Evolutionary conservation across 2,329 filamentous ascomycete genomes (phyloP).

Genomic region (Colletotrichum cuscutae): DNA sequence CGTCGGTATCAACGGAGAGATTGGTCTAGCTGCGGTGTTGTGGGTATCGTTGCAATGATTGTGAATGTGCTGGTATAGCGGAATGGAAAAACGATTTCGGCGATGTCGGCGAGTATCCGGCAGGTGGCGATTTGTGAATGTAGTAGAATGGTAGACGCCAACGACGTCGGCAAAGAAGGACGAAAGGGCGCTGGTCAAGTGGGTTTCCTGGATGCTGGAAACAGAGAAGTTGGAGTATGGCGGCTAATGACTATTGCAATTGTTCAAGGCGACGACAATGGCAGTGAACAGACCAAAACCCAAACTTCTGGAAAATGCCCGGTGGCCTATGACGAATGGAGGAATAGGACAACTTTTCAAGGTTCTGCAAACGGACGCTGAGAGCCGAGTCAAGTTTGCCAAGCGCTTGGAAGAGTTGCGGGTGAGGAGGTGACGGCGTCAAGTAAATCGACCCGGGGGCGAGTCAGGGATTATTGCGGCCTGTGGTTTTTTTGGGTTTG

Average conservation of each 20-base stretch:
- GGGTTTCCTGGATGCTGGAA: neutral
- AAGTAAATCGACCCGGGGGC: conserved; percentile 28
- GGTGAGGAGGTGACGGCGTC: conserved; percentile 31
- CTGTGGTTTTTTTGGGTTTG: conserved; percentile 3
- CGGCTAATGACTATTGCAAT: neutral
- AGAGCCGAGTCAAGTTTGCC: conserved; percentile 15
- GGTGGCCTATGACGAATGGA: conserved; percentile 26
- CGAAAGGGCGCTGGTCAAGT: neutral
- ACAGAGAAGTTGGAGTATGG: neutral
- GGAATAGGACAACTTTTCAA: conserved; percentile 19
- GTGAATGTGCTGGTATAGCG: neutral
- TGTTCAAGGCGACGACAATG: conserved; percentile 27
- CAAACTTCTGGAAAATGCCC: conserved; percentile 13
- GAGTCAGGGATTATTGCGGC: conserved; percentile 20
- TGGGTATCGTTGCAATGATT: neutral
- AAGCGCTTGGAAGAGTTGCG: conserved; percentile 16
- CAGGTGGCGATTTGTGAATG: conserved; percentile 7
- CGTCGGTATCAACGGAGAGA: neutral
- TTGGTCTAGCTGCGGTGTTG: conserved; percentile 1
- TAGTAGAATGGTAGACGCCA: conserved; percentile 1
- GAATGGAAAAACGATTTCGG: neutral
- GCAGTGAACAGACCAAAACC: conserved; percentile 10
- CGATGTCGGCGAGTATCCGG: conserved; percentile 9
- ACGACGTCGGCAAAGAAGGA: conserved; percentile 19
- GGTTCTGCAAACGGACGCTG: conserved; percentile 31